Percentiles rank a stretch among this genome's conserved stretches.
Conservation (phyloP, 352 stramenopile species). For the Phytophthora tentaculata region DNA sequence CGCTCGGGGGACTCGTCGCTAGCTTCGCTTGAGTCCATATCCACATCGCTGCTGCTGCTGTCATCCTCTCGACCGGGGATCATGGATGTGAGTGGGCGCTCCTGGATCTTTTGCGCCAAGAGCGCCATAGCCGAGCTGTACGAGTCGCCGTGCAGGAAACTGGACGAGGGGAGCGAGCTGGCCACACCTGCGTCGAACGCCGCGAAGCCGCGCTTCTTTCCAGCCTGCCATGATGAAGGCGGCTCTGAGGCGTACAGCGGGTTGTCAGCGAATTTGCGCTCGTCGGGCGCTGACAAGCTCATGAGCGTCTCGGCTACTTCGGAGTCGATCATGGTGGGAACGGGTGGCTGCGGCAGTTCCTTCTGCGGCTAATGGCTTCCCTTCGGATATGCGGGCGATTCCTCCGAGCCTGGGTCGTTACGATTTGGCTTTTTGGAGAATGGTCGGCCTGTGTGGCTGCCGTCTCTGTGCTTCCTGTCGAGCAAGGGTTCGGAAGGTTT, state of each 20-base stretch:
- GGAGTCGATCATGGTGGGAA: slow-evolving; percentile 60
- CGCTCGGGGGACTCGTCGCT: slow-evolving; percentile 52
- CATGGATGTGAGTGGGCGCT: slow-evolving; percentile 73
- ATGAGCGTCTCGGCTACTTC: slow-evolving; percentile 84
- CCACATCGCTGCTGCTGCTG: slow-evolving; percentile 61
- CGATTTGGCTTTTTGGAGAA: slow-evolving; percentile 35
- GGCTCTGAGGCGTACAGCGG: slow-evolving; percentile 64
- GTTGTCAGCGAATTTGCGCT: slow-evolving; percentile 63
- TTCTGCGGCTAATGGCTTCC: slow-evolving; percentile 11
- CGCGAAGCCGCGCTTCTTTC: slow-evolving; percentile 63
- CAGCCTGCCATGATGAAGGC: slow-evolving; percentile 54
- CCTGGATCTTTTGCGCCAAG: slow-evolving; percentile 65
- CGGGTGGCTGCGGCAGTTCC: slow-evolving; percentile 17
- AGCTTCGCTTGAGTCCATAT: slow-evolving; percentile 60
- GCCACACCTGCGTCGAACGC: slow-evolving; percentile 42
- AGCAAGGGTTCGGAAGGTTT: slow-evolving; percentile 26
- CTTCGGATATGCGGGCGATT: slow-evolving; percentile 2
- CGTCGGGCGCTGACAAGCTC: slow-evolving; percentile 78
- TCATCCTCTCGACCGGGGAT: slow-evolving; percentile 53
- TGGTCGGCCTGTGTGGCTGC: slow-evolving; percentile 22
- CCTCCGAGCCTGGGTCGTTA: slow-evolving; percentile 23
- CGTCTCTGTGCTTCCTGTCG: slow-evolving; percentile 20
- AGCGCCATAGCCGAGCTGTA: slow-evolving; percentile 44
- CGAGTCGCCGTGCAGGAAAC: slow-evolving; percentile 48
- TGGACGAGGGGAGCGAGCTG: slow-evolving; percentile 59